Evolutionary conservation across 2,329 filamentous ascomycete genomes (phyloP), one percentile per base, ranked within the genome.

Genomic region (Fusarium nurragi): DNA sequence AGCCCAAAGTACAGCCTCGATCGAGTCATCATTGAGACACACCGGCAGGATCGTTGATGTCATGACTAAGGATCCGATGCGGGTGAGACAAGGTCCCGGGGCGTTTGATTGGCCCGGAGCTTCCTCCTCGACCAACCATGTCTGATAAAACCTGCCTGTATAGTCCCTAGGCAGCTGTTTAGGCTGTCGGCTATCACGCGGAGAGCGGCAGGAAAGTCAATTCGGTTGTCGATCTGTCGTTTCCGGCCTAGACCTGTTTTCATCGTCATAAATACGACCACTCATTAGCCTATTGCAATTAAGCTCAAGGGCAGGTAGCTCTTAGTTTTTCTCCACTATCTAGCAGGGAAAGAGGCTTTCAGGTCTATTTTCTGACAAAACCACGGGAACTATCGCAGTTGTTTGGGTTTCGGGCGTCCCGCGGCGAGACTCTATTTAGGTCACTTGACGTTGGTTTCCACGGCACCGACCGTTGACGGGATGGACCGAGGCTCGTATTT

Each of bases 11-110:
- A 1, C 30, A 26, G 38, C 40, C 26, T 21, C 19, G 14, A 36
- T 40, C 47, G 34, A 46, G 44, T 37, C 43, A 50, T 52, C 43
- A 49, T 57, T 47, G 40, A 26, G 14, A 30, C 19, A 3, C 4
- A 16, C 18, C 28, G 37, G 19, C 16, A 7, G 9, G 28, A 49
- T 64, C 60, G 58, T 64, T 64, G 60, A 64, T 64, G 60, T 64
- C 59, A 64, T 64, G 9, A 8, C n/a, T 26, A 8, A 26, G 25
- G 25, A 11, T 25, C 19, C 3, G 12, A 21, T 25, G 11, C 26
- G 30, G 37, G 13, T 37, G 23, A 38, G 32, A 37, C 48, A 45
- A 23, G 26, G 16, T 10, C 3, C 6, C 10, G 12, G 2, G 7
- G 28, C 14, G 7, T 34, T 5, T 39, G 25, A 45, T 45, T 58